Evolutionary conservation across 73 alveolate species (phyloP).

Genomic region (Paramecium octaurelia): DNA sequence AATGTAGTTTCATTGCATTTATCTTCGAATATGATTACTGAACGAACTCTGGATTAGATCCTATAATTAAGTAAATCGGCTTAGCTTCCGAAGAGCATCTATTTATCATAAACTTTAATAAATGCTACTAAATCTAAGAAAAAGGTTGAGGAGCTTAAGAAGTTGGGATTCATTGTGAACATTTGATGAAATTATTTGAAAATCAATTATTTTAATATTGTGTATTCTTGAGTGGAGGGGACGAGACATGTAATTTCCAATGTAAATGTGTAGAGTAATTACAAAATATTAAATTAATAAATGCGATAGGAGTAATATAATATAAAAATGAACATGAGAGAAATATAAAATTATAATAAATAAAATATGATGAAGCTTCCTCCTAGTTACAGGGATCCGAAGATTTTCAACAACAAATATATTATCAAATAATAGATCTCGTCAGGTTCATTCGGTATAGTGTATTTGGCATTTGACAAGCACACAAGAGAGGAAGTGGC

Average conservation of each 20-base stretch:
- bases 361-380: constrained; percentile 40
- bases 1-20: not conserved
- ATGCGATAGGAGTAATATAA: not conserved
- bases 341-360: not conserved
- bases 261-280: not conserved
- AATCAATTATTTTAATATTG: not conserved
- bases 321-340: not conserved
- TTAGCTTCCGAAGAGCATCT: not conserved
- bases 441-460: constrained; percentile 92
- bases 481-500: constrained; percentile 62
- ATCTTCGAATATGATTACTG: constrained; percentile 16
- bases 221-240: not conserved
- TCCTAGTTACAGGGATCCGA: constrained; percentile 49
- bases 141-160: constrained; percentile 9
- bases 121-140: constrained; percentile 25
- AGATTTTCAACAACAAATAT: constrained; percentile 58
- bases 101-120: not conserved
- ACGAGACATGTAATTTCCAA: not conserved
- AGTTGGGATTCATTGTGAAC: not conserved
- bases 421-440: constrained; percentile 71
- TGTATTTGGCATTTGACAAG: constrained; percentile 68
- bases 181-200: not conserved
- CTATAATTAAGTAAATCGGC: not conserved
- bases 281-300: not conserved
- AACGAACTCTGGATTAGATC: not conserved